phyloP scores from a whole-genome alignment of 148 eudicot species.

The Simmondsia chinensis region DNA sequence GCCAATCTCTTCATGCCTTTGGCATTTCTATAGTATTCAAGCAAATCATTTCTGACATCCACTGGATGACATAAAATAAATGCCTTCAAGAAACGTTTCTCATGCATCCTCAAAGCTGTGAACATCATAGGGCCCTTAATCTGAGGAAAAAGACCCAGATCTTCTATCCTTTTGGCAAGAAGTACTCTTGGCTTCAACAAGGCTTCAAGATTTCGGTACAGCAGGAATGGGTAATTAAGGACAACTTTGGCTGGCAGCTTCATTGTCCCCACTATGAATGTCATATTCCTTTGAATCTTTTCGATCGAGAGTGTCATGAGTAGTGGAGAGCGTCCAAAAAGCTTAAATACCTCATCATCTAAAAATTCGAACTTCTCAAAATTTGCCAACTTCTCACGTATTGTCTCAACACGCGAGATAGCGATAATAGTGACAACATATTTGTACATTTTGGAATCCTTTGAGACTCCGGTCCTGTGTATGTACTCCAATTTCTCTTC shows the following conservation, averaged over 20 bases:
- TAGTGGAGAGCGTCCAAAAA: slow-evolving; percentile 53
- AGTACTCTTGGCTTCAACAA: slow-evolving; percentile 47
- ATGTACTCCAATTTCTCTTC: slow-evolving; percentile 63
- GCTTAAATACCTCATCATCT: slow-evolving; percentile 49
- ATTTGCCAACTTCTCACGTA: slow-evolving; percentile 54
- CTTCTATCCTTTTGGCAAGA: slow-evolving; percentile 40
- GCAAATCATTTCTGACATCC: slow-evolving; percentile 33
- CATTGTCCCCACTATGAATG: slow-evolving; percentile 51
- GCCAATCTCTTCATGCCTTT: slow-evolving; percentile 52
- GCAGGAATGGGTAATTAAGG: slow-evolving; percentile 37
- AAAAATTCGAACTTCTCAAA: slow-evolving; percentile 59
- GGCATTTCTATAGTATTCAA: slow-evolving; percentile 32
- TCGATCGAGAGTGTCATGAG: slow-evolving; percentile 50
- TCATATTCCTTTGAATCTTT: slow-evolving; percentile 75
- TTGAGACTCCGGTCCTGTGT: slow-evolving; percentile 38
- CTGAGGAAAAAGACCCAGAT: slow-evolving; percentile 48
- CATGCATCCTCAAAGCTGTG: slow-evolving; percentile 64
- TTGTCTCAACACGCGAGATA: slow-evolving; percentile 59
- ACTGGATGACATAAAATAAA: slow-evolving; percentile 44
- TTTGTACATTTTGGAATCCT: slow-evolving; percentile 62
- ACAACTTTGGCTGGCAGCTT: slow-evolving; percentile 35
- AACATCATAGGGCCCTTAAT: slow-evolving; percentile 39
- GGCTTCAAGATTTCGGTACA: slow-evolving; percentile 43
- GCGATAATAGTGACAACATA: slow-evolving; percentile 54
- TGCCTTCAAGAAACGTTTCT: slow-evolving; percentile 36